Base-by-base conservation (phyloP, 2,329 filamentous ascomycete species). In the Mycosphaerelloides madeirae region DNA sequence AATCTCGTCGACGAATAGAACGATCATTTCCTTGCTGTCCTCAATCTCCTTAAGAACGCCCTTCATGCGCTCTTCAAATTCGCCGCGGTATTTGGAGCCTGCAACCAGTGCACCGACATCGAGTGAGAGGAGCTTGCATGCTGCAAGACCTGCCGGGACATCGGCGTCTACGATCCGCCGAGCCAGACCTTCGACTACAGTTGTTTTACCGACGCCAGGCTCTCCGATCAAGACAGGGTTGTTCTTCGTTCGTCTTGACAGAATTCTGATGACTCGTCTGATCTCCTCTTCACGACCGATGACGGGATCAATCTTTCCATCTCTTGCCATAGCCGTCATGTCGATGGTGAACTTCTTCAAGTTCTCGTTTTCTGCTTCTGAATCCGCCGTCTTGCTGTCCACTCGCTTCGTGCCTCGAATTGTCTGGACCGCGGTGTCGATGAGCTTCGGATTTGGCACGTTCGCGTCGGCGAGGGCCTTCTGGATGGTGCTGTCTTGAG, bases 51-150 rank as follows among this genome's bases (percentile, higher is more conserved):
- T 98, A 59, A 98, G 70, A 4, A 98, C 93, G 43, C 91, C 90
- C 78, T 98, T 98, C 90, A 98, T 97, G 58, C 93, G 82, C 75
- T 98, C 93, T 67, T 98, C 93, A 48, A 98, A 98, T 67, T 98
- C 93, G 72, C 93, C 93, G 38, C 93, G 84, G 73, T 94, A 98
- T 72, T 98, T 98, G 79, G 89, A 96, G 56, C 93, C 93, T 46
- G 93, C 93, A 52, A 98, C 91, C 45, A 98, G 76, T 18, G 91
- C 86, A 59, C 93, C 93, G 37, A 98, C 91, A 62, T 98, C 93
- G 35, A 98, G 81, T 3, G 93, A 96, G 44, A 98, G 82, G 48
- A 98, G 77, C 67, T 86, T 93, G 78, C 93, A 98, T 48, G 87
- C 84, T 41, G 93, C 89, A 43, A 98, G 76, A 60, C 96, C 96